Evolutionary conservation across 768 basidiomycete genomes (phyloP).

Genomic region (Cantharellus cinnabarinus): DNA sequence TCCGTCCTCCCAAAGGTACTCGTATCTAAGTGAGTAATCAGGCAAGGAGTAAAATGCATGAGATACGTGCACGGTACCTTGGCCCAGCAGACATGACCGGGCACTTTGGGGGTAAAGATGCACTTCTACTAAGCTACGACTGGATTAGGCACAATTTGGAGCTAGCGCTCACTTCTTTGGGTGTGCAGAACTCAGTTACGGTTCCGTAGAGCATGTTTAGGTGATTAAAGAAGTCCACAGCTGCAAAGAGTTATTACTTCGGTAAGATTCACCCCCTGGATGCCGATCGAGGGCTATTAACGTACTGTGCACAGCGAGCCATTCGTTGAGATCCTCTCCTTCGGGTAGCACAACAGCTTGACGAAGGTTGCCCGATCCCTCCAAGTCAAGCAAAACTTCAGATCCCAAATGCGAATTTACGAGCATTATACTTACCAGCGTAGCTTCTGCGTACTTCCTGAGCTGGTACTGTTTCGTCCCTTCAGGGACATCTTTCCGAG

Average conservation of each 20-base stretch:
- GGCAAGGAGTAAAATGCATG: background rate
- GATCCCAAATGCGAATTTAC: background rate
- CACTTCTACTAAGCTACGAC: background rate
- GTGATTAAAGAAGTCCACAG: slow-evolving; percentile 99
- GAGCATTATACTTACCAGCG: slow-evolving; percentile 34
- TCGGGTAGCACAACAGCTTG: slow-evolving; percentile 86
- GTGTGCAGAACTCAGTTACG: slow-evolving; percentile 92
- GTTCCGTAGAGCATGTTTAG: slow-evolving; percentile 98
- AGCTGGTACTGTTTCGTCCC: slow-evolving; percentile 97
- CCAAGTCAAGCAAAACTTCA: background rate
- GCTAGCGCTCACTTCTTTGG: slow-evolving; percentile 50
- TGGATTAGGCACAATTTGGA: background rate
- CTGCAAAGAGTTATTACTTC: slow-evolving; percentile 22
- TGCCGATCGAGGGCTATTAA: slow-evolving; percentile 1
- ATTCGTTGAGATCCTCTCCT: slow-evolving; percentile 92
- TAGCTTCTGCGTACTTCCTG: slow-evolving; percentile 94
- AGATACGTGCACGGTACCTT: slow-evolving; percentile 26
- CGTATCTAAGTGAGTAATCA: slow-evolving; percentile 35
- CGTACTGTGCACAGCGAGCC: slow-evolving; percentile 97
- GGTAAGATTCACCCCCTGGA: background rate
- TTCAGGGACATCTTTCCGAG: slow-evolving; percentile 83
- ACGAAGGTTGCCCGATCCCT: slow-evolving; percentile 92
- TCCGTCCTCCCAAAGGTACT: slow-evolving; percentile 90
- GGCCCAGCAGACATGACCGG: slow-evolving; percentile 96
- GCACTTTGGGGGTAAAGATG: slow-evolving; percentile 31